Percentiles rank a stretch among this genome's conserved stretches.
phyloP scores from a whole-genome alignment of 2,329 filamentous ascomycete genomes.

The Aspergillus fijiensis region DNA sequence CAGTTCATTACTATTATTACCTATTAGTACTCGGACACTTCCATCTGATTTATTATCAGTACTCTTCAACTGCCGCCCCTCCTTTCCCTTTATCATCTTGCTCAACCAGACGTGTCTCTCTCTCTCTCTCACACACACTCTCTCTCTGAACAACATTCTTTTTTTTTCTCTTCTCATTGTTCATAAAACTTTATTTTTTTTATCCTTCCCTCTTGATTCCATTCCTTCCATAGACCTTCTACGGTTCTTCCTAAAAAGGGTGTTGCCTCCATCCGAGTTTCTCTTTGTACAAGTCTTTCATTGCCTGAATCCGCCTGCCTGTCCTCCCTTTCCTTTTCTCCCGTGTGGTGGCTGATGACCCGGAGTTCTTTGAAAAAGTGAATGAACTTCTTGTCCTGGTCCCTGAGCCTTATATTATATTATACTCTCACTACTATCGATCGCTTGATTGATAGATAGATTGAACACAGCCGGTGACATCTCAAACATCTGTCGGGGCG shows the following conservation, averaged over 20 bases:
- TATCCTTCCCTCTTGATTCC: constrained; percentile 14
- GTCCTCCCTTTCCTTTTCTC: constrained; percentile 1
- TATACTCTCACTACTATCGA: background rate
- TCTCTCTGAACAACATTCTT: constrained; percentile 8
- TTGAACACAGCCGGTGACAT: background rate
- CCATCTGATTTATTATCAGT: constrained; percentile 2
- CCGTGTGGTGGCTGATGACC: constrained; percentile 8
- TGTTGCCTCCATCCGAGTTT: background rate
- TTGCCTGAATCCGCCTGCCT: background rate
- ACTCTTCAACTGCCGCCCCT: background rate
- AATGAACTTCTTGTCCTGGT: background rate
- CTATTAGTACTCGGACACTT: constrained; percentile 7
- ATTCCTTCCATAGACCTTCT: constrained; percentile 4
- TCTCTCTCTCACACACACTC: background rate
- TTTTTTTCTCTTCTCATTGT: constrained; percentile 8
- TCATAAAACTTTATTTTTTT: background rate
- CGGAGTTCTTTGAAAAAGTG: constrained; percentile 12
- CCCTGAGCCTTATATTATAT: background rate
- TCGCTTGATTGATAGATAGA: background rate
- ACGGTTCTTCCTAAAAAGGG: background rate
- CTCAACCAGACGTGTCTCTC: no score
- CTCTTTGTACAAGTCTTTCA: constrained; percentile 1
- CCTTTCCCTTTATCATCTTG: constrained; percentile 1
- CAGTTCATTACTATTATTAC: background rate
- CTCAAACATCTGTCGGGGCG: background rate